Percentiles rank a stretch among this genome's conserved stretches.
phyloP scores from a whole-genome alignment of 768 basidiomycete species.

The Amanita molliuscula region DNA sequence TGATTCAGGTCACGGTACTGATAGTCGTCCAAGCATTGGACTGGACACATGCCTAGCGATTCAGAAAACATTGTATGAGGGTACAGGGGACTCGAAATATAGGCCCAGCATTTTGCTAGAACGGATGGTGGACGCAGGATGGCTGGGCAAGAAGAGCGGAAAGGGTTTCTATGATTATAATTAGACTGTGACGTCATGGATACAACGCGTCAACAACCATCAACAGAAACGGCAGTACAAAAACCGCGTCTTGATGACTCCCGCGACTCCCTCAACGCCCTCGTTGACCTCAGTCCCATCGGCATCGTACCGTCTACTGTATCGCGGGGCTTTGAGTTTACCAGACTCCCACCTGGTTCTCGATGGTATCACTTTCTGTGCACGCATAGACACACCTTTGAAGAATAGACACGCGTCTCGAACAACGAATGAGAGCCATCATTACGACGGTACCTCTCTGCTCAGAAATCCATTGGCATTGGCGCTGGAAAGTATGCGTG shows the following conservation, averaged over 20 bases:
- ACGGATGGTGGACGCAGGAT: constrained; percentile 94
- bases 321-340: constrained; percentile 64
- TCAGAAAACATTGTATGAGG: constrained; percentile 79
- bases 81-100: constrained; percentile 92
- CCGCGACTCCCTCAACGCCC: constrained; percentile 9
- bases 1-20: constrained; percentile 4
- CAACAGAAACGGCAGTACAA: neutral
- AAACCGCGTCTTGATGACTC: neutral
- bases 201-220: neutral
- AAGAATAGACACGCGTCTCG: constrained; percentile 10
- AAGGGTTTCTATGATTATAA: constrained; percentile 92
- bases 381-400: constrained; percentile 31
- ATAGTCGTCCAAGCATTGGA: constrained; percentile 59
- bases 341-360: constrained; percentile 64
- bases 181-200: neutral
- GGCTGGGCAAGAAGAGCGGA: constrained; percentile 87
- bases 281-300: constrained; percentile 4
- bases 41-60: constrained; percentile 94
- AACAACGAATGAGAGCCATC: neutral
- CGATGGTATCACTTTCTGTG: constrained; percentile 65
- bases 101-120: constrained; percentile 84
- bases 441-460: constrained; percentile 17
- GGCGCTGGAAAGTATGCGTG: constrained; percentile 74
- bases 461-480: constrained; percentile 62
- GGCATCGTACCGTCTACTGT: constrained; percentile 46